Base-by-base conservation (phyloP, 2,329 filamentous ascomycete species). In the Calonectria honghensis region DNA sequence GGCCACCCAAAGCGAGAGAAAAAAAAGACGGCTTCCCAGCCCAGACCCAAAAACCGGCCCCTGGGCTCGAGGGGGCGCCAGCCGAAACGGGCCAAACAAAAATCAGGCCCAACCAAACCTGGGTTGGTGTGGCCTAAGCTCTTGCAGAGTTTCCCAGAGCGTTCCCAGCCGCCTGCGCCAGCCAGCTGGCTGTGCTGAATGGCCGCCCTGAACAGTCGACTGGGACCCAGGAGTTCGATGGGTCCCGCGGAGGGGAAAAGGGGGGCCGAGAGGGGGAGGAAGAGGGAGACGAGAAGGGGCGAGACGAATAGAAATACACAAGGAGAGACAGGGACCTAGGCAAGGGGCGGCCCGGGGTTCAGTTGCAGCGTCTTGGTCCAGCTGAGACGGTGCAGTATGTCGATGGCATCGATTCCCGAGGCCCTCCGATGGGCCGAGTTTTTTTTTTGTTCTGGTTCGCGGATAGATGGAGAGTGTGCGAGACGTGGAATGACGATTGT, bases 21-120 rank as follows among this genome's bases (percentile, higher is more conserved):
- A 76, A 78, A 76, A 73, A 78, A 76, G 75, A 76, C 74, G 65
- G 73, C 78, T 73, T 73, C 70, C 72, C 67, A 75, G 74, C 71
- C 76, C 68, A 51, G 63, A 71, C 76, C 70, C 68, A 70, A 77
- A 75, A 64, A 64, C 59, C 64, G n/a, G 45, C 73, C 73, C 78
- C 78, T 74, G 65, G 77, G 73, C 74, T 80, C 76, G 27, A 50
- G 70, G 70, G 4, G 52, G 70, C 70, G 64, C 64, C 70, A 72
- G 64, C 64, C 64, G 50, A 67, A 67, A 67, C 54, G 66, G 67
- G 68, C 70, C 63, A 68, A n/a, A 59, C 66, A 52, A 31, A 68
- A 68, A n/a, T 45, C 35, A 52, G 31, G 65, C 35, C 50, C 50
- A 27, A 48, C 50, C 50, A 27, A 48, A 32, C 39, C 35, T n/a